Percentiles rank a stretch among this genome's conserved stretches.
Evolutionary conservation across 805 yeast genomes (phyloP).

Genomic region (Saturnispora halmiae): DNA sequence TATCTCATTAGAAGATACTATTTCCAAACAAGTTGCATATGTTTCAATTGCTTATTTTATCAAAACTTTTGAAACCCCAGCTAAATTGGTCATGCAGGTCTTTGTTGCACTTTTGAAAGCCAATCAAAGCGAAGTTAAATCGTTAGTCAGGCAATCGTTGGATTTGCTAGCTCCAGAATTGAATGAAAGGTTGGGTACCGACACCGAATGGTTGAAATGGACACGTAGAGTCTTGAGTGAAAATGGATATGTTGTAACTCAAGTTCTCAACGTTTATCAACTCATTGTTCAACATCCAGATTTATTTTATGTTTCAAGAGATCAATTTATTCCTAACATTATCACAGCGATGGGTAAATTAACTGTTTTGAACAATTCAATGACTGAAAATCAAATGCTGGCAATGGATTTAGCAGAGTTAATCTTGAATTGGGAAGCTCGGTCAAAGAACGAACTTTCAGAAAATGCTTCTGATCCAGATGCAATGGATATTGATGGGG

Average conservation of each 20-base stretch:
- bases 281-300: slow-evolving; percentile 81
- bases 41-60: slow-evolving; percentile 82
- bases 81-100: slow-evolving; percentile 80
- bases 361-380: slow-evolving; percentile 67
- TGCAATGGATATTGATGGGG: slow-evolving; percentile 19
- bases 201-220: slow-evolving; percentile 81
- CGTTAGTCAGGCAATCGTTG: slow-evolving; percentile 76
- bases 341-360: slow-evolving; percentile 89
- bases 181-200: slow-evolving; percentile 55
- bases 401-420: slow-evolving; percentile 88
- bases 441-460: slow-evolving; percentile 15
- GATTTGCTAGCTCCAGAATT: slow-evolving; percentile 84
- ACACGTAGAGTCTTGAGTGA: slow-evolving; percentile 88
- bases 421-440: slow-evolving; percentile 75
- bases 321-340: slow-evolving; percentile 79
- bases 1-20: slow-evolving; percentile 77
- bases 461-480: slow-evolving; percentile 11
- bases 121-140: slow-evolving; percentile 76
- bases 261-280: slow-evolving; percentile 80
- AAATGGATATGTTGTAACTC: slow-evolving; percentile 78
- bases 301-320: slow-evolving; percentile 76
- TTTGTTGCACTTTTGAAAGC: slow-evolving; percentile 84
- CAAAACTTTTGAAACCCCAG: slow-evolving; percentile 79
- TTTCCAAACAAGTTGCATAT: slow-evolving; percentile 88
- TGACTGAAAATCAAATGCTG: slow-evolving; percentile 69